Percentiles rank a stretch among this genome's conserved stretches.
These are phyloP conservation scores for Mimosa bimucronata DNA, from an alignment of 306 rosid species.

Conservation along the genomic window DNA sequence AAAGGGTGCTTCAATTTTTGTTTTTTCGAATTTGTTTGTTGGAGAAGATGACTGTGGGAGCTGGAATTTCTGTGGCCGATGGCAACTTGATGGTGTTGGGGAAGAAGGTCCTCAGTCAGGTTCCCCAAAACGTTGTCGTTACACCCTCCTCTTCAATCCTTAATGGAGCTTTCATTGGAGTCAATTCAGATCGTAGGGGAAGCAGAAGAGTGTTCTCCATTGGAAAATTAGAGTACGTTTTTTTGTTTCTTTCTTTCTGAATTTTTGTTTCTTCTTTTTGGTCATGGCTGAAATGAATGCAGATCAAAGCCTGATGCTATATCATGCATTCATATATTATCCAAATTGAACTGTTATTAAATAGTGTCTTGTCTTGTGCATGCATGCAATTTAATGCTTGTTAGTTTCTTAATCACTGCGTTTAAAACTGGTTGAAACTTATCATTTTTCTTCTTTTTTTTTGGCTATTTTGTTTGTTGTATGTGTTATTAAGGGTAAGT, in stretches of 20 bases:
- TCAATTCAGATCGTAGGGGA: slow-evolving; percentile 60
- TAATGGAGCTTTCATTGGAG: slow-evolving; percentile 84
- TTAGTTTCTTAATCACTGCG: background rate
- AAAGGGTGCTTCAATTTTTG: background rate
- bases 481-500: background rate
- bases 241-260: background rate
- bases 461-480: background rate
- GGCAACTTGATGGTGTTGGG: slow-evolving; percentile 77
- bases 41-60: slow-evolving; percentile 75
- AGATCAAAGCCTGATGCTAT: background rate
- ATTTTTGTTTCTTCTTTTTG: background rate
- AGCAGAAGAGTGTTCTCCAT: slow-evolving; percentile 74
- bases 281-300: background rate
- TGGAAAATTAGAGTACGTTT: slow-evolving; percentile 72
- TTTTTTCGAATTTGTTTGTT: background rate
- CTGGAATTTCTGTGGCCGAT: slow-evolving; percentile 68
- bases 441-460: background rate
- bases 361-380: background rate
- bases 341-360: background rate
- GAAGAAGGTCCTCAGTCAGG: slow-evolving; percentile 54
- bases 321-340: background rate
- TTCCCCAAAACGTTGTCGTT: slow-evolving; percentile 58
- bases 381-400: background rate
- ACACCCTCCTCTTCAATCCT: slow-evolving; percentile 59
- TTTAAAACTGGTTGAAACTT: background rate